A percentile compares a stretch with the other conserved stretches of the same genome.
Evolutionary conservation across 164 flowering plant species (phyloP).

Genomic region (Hamamelis virginiana): DNA sequence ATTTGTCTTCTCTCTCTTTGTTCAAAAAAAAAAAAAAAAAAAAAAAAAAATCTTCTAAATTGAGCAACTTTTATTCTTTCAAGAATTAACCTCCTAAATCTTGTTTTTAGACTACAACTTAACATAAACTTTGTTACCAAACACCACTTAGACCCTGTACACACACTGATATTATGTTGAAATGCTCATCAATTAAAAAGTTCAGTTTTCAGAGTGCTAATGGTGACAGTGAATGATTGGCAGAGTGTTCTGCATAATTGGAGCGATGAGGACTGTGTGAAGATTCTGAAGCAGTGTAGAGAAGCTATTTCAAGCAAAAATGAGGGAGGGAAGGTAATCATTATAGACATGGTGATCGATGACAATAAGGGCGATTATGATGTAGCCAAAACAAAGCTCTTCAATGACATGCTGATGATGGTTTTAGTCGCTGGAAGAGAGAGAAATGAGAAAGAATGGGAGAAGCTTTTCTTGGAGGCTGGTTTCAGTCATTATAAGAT

Average conservation of each 20-base stretch:
- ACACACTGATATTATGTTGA: too few relatives aligned
- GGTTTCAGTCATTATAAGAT: constrained; percentile 41
- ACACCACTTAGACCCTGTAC: too few relatives aligned
- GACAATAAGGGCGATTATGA: constrained; percentile 12
- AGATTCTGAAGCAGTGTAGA: constrained; percentile 36
- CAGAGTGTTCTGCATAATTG: constrained; percentile 40
- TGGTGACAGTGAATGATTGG: constrained; percentile 7
- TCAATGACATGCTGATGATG: constrained; percentile 39
- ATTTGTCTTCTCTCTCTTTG: too few relatives aligned
- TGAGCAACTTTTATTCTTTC: too few relatives aligned
- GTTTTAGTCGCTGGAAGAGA: constrained; percentile 27
- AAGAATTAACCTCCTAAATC: too few relatives aligned
- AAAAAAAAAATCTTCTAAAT: too few relatives aligned
- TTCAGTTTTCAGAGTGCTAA: neutral
- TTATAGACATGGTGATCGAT: constrained; percentile 40
- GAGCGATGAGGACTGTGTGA: constrained; percentile 43
- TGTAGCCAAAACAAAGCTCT: constrained; percentile 29
- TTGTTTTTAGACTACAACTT: too few relatives aligned
- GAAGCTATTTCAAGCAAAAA: constrained; percentile 31
- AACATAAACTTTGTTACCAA: too few relatives aligned
- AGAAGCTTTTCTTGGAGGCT: constrained; percentile 35
- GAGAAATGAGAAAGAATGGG: constrained; percentile 43
- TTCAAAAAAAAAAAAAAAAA: too few relatives aligned
- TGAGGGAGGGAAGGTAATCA: constrained; percentile 40
- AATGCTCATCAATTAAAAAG: too few relatives aligned